Percentiles rank a stretch among this genome's conserved stretches.
Evolutionary conservation across 148 eudicot genomes (phyloP).

Genomic region (Gaultheria prostrata): DNA sequence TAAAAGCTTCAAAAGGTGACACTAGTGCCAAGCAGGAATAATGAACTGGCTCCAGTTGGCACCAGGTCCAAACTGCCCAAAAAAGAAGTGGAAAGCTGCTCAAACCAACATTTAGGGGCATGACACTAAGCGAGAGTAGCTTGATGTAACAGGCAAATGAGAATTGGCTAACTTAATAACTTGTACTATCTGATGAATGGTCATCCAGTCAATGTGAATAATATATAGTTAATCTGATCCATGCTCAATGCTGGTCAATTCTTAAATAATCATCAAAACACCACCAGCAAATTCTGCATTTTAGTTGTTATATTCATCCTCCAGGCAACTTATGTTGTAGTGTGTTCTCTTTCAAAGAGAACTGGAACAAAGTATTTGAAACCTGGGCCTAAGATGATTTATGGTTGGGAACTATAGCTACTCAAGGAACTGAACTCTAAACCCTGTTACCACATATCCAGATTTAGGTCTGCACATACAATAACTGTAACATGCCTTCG

Average conservation of each 20-base stretch:
- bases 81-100: not conserved
- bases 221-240: not conserved
- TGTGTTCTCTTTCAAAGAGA: not conserved
- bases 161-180: not conserved
- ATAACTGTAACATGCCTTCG: not conserved
- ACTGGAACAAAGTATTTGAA: not conserved
- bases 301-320: not conserved
- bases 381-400: not conserved
- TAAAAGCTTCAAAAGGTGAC: slow-evolving; percentile 34
- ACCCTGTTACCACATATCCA: not conserved
- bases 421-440: not conserved
- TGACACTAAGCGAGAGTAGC: not conserved
- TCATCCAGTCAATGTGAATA: not conserved
- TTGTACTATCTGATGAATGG: slow-evolving; percentile 3
- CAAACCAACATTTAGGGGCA: slow-evolving; percentile 5
- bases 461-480: not conserved
- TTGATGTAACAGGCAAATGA: not conserved
- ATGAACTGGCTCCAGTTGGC: not conserved
- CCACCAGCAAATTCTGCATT: not conserved
- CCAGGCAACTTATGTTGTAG: not conserved
- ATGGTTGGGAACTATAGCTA: not conserved
- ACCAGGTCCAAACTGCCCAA: not conserved
- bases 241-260: not conserved
- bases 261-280: not conserved
- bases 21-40: slow-evolving; percentile 3